These are phyloP conservation scores for Nepenthes mirabilis DNA, from an alignment of 148 eudicot species.

Conservation along the genomic window DNA sequence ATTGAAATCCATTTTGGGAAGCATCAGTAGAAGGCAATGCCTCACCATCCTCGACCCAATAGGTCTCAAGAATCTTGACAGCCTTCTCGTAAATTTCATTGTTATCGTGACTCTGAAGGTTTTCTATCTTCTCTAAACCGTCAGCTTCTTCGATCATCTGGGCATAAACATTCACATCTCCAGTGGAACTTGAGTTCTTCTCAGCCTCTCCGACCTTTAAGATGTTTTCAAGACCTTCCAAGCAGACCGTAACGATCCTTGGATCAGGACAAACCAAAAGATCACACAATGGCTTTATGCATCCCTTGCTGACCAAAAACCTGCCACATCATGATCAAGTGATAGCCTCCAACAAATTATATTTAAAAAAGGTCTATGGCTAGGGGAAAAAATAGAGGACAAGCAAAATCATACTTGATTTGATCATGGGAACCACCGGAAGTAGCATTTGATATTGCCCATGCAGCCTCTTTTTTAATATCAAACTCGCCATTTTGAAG, in stretches of 20 bases:
- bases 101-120: conserved; percentile 74
- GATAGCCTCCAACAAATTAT: too few relatives aligned
- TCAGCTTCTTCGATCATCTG: conserved; percentile 80
- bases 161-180: conserved; percentile 55
- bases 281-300: conserved; percentile 80
- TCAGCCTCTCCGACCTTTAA: conserved; percentile 75
- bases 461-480: conserved; percentile 89
- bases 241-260: conserved; percentile 69
- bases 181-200: conserved; percentile 45
- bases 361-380: too few relatives aligned
- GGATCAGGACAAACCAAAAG: conserved; percentile 77
- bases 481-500: conserved; percentile 86
- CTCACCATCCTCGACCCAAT: conserved; percentile 82
- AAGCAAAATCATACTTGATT: conserved; percentile 41
- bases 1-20: conserved; percentile 57
- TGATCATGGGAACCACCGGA: conserved; percentile 82
- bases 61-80: conserved; percentile 71
- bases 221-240: conserved; percentile 90
- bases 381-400: too few relatives aligned
- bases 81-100: conserved; percentile 85
- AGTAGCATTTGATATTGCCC: conserved; percentile 89
- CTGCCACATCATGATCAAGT: conserved; percentile 16
- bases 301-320: conserved; percentile 63
- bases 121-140: conserved; percentile 85
- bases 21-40: conserved; percentile 48